Evolutionary conservation across 2,329 filamentous ascomycete genomes (phyloP), one percentile per base, ranked within the genome.

Genomic region (Microsporum canis): DNA sequence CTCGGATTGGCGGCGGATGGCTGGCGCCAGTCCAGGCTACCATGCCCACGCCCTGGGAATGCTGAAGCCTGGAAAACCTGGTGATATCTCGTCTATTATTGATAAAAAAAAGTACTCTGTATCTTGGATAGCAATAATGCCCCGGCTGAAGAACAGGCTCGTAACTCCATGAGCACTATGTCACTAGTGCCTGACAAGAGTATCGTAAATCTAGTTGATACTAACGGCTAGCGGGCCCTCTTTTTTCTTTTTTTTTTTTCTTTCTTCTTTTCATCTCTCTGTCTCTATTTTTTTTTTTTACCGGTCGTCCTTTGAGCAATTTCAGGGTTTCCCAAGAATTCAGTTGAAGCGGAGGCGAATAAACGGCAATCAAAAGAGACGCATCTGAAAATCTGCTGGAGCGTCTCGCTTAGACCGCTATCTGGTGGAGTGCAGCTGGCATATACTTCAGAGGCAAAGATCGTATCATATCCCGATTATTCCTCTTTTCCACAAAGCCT

Each of bases 201-300:
- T 55, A 55, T 55, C 49, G 45, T 49, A 49, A 49, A 49, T 31
- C 45, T 49, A 49, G 45, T 49, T 49, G 45, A 49, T 55, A 12
- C 49, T 55, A 55, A 55, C 49, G 49, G 49, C 49, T 55, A 34
- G 49, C 49, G 31, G 49, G 29, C 33, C 36, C 36, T 57, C 17
- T 31, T 57, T 57, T 57, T 41, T 57, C n/a, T 41, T n/a, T 36
- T 38, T 41, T 41, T 57, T 39, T 39, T 27, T 23, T 2, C 45
- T 58, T 51, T 55, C 56, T 43, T 41, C 55, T 47, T 58, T 59
- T 36, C 14, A 27, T 5, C 29, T 5, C 58, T 60, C 31, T 41
- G 38, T 39, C 60, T 59, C 61, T 59, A 49, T 61, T 49, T 41
- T 60, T 57, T 55, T 36, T 55, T 55, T 17, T 53, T 5, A 7